Conservation (phyloP, 345 rosid genomes). For the thale cress (Arabidopsis thaliana) region DNA sequence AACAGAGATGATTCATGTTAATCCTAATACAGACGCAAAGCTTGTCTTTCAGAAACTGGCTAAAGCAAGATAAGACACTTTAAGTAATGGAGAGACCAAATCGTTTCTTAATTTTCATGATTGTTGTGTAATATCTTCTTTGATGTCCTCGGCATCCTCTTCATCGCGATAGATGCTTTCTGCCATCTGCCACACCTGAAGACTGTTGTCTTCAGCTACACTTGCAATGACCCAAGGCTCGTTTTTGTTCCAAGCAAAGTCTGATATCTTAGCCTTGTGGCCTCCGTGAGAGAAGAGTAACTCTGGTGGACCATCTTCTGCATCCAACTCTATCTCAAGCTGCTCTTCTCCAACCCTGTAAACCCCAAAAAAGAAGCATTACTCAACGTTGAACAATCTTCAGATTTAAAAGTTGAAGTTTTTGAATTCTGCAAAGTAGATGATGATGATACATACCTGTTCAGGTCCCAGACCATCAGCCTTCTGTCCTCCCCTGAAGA, state of each 20-base stretch:
- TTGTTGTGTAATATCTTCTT: conserved; percentile 21
- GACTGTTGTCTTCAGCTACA: conserved; percentile 78
- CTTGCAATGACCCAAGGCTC: conserved; percentile 83
- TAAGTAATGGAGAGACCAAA: conserved; percentile 1
- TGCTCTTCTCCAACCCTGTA: conserved; percentile 89
- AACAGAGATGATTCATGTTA: conserved; percentile 2
- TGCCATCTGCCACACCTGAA: conserved; percentile 86
- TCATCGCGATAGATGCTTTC: conserved; percentile 77
- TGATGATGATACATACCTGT: conserved; percentile 71
- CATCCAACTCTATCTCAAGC: conserved; percentile 74
- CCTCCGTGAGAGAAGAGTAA: conserved; percentile 91
- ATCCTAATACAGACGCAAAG: conserved; percentile 4
- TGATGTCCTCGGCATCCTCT: conserved; percentile 40
- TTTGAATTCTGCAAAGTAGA: not conserved
- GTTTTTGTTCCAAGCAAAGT: conserved; percentile 79
- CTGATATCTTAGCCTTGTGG: conserved; percentile 81
- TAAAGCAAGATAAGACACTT: not conserved
- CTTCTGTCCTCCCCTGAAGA: conserved; percentile 95
- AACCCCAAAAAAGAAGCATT: not conserved
- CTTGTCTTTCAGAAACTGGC: not conserved
- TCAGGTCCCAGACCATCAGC: conserved; percentile 90
- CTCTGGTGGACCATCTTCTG: conserved; percentile 92
- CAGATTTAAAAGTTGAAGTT: not conserved
- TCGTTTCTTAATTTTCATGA: not conserved
- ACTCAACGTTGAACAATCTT: not conserved